Percentiles rank a stretch among this genome's conserved stretches.
Conservation (phyloP, 257 asterid species). For the Rubia yunnanensis region DNA sequence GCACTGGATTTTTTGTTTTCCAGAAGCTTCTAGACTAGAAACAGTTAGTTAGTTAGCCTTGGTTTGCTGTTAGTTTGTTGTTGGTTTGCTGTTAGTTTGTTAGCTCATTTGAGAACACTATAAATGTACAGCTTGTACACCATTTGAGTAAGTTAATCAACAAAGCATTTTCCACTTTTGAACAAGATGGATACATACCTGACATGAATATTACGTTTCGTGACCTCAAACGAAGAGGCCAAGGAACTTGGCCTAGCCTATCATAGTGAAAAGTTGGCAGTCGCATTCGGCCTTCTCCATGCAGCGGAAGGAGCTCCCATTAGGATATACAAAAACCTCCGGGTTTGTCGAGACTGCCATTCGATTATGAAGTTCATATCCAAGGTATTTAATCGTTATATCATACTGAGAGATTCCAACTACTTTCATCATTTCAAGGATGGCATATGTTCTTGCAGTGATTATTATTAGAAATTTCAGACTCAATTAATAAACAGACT, state of each 20-base stretch:
- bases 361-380: constrained; percentile 56
- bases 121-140: too few relatives aligned
- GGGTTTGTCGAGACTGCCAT: constrained; percentile 82
- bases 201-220: constrained; percentile 57
- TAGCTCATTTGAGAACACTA: too few relatives aligned
- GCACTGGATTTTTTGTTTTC: too few relatives aligned
- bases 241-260: constrained; percentile 43
- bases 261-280: constrained; percentile 79
- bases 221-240: constrained; percentile 61
- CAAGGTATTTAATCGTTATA: constrained; percentile 27
- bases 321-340: constrained; percentile 53
- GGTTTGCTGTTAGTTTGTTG: too few relatives aligned
- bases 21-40: too few relatives aligned
- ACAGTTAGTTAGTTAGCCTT: too few relatives aligned
- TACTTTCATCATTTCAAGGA: constrained; percentile 64
- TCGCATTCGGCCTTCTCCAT: constrained; percentile 52
- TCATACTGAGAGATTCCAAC: constrained; percentile 61
- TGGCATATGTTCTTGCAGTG: constrained; percentile 45
- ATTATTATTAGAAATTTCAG: constrained; percentile 42
- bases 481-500: not conserved
- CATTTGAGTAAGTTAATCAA: too few relatives aligned
- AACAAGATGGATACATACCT: constrained; percentile 65
- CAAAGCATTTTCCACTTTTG: too few relatives aligned
- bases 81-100: too few relatives aligned
- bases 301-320: constrained; percentile 40